Conservation (phyloP, 148 eudicot species). For the Tetragonia tetragonoides region DNA sequence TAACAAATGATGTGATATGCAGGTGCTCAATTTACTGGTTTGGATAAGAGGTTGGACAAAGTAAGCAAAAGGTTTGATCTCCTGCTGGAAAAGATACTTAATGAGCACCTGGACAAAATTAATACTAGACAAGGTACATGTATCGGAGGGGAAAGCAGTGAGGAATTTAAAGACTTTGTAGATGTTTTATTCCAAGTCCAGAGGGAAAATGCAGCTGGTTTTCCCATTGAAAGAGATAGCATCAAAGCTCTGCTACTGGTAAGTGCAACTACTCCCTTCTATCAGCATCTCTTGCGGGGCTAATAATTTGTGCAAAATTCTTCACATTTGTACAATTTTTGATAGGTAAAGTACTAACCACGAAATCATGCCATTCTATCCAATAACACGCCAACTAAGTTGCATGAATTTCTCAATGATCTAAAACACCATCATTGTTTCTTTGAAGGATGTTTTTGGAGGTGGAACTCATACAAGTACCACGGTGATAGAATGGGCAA, state of each 20-base stretch:
- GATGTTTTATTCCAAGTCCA: slow-evolving; percentile 43
- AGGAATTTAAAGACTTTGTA: slow-evolving; percentile 35
- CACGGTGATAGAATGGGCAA: slow-evolving; percentile 34
- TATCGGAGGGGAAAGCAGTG: neutral
- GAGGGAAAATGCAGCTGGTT: slow-evolving; percentile 27
- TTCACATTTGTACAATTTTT: no score
- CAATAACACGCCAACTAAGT: neutral
- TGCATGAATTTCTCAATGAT: neutral
- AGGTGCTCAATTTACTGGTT: slow-evolving; percentile 34
- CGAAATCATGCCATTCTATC: neutral
- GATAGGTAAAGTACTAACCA: no score
- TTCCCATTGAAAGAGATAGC: slow-evolving; percentile 35
- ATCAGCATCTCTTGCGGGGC: neutral
- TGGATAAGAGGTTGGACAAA: slow-evolving; percentile 21
- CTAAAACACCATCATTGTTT: neutral
- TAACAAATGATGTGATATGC: no score
- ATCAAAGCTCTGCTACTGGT: slow-evolving; percentile 40
- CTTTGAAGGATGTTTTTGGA: slow-evolving; percentile 26
- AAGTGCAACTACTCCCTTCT: neutral
- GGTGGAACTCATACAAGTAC: slow-evolving; percentile 27
- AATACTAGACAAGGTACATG: neutral
- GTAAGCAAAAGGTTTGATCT: slow-evolving; percentile 32
- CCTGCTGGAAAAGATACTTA: slow-evolving; percentile 28
- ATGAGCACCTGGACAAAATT: slow-evolving; percentile 19
- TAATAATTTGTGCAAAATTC: no score